Evolutionary conservation across 106 monocot genomes (phyloP), one percentile per base, ranked within the genome.

Genomic region (Allium fistulosum): DNA sequence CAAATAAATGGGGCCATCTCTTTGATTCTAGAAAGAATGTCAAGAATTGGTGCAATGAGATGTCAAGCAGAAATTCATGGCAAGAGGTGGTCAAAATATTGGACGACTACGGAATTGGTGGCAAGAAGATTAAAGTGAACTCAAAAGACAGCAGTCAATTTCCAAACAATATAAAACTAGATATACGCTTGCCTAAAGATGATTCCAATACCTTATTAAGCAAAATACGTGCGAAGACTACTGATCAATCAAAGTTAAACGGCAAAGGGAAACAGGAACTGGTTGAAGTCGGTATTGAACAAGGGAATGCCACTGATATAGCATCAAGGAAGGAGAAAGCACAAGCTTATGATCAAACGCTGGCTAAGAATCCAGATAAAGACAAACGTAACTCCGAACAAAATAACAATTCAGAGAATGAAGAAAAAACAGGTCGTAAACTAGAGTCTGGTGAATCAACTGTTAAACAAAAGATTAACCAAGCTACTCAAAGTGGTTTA

Each of bases 1-100:
- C 85, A 22, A 53, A 46, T 9, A 71, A 83, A 49, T 76, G 61
- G 72, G 60, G 71, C 6, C 46, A 80, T 66, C 82, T 88, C 11
- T 85, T 92, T 65, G 28, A 77, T 10, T 74, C 77, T 0, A 82
- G 82, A 61, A 84, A 80, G 74, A 76, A 88, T 63, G 80, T 92
- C 17, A 69, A 58, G 1, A 72, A 70, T 48, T 92, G 92, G 92
- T 83, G 79, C 80, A 59, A 76, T 60, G 45, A 59, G n/a, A 88
- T 92, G 51, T 88, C 85, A 1, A 55, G 46, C 14, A 56, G 87
- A 15, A 2, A 50, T 59, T 82, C 92, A 3, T 88, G 92, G 92
- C 51, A 51, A 45, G 53, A 84, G 53, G 87, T 79, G 9, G 72
- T 75, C 14, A 52, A 66, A 26, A 53, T 53, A 14, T 59, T 84